A percentile compares a stretch with the other conserved stretches of the same genome.
These are phyloP conservation scores for Rhizoclosmatium sp. DNA, from an alignment of 192 early-diverging fungal species.

Conservation along the genomic window DNA sequence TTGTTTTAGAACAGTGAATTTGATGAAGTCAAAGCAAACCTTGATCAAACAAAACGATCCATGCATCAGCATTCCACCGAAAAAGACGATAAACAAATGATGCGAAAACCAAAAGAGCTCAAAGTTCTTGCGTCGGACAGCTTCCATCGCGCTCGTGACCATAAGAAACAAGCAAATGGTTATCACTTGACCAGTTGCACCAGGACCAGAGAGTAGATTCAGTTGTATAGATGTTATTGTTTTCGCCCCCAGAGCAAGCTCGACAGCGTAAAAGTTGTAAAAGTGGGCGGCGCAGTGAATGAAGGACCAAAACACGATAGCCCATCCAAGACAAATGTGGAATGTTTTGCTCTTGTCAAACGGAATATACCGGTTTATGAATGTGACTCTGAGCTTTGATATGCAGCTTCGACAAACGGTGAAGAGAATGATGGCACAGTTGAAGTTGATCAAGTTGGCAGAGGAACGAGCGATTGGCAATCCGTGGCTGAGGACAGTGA, in stretches of 20 bases:
- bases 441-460: conserved; percentile 76
- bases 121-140: conserved; percentile 68
- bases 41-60: conserved; percentile 88
- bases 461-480: conserved; percentile 61
- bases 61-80: conserved; percentile 80
- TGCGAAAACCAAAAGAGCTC: conserved; percentile 90
- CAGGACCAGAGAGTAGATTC: conserved; percentile 74
- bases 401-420: conserved; percentile 85
- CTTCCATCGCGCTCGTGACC: conserved; percentile 73
- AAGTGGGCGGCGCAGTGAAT: conserved; percentile 80
- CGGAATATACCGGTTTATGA: conserved; percentile 77
- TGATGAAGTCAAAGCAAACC: conserved; percentile 37
- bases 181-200: conserved; percentile 83
- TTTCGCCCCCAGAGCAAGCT: conserved; percentile 47
- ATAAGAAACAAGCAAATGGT: conserved; percentile 77
- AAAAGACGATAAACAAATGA: conserved; percentile 86
- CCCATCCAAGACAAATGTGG: conserved; percentile 82
- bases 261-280: conserved; percentile 75
- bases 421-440: conserved; percentile 80
- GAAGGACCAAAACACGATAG: conserved; percentile 77
- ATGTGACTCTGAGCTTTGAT: conserved; percentile 76
- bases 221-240: conserved; percentile 52
- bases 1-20: background rate
- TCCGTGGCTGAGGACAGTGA: conserved; percentile 52
- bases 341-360: conserved; percentile 87